Conservation (phyloP, 1,284 basidiomycete species). For the Malassezia cuniculi region DNA sequence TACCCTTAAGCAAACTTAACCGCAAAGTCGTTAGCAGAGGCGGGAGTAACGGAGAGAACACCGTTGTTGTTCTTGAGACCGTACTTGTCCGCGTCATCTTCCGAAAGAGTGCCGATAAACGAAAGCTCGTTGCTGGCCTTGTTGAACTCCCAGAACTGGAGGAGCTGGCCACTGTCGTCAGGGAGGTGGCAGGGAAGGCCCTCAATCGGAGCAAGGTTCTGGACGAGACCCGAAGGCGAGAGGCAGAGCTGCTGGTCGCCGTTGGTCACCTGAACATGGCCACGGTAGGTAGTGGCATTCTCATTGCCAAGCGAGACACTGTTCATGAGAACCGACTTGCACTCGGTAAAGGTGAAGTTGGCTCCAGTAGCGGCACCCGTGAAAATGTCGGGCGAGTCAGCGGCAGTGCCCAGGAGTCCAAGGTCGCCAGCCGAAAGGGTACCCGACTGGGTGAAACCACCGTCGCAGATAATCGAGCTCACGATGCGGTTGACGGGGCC, state of each 20-base stretch:
- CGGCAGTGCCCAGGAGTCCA: too few relatives aligned
- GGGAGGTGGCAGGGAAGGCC: constrained; percentile 2
- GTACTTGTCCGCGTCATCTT: too few relatives aligned
- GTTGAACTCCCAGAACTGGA: constrained; percentile 11
- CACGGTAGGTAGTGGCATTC: constrained; percentile 4
- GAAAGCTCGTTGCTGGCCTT: background rate
- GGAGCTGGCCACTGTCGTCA: constrained; percentile 11
- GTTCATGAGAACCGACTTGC: constrained; percentile 4
- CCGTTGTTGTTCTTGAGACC: too few relatives aligned
- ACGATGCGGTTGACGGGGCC: too few relatives aligned
- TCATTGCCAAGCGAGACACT: background rate
- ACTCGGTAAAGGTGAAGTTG: constrained; percentile 14
- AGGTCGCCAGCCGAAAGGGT: too few relatives aligned
- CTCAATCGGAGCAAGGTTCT: constrained; percentile 3
- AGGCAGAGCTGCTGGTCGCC: constrained; percentile 3
- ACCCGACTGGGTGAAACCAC: too few relatives aligned
- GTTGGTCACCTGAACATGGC: constrained; percentile 1
- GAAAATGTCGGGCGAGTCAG: too few relatives aligned
- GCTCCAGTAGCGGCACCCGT: too few relatives aligned
- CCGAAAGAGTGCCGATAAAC: constrained; percentile 3
- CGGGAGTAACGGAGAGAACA: too few relatives aligned
- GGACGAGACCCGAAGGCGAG: background rate
- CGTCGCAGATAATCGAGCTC: too few relatives aligned
- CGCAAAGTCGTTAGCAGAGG: too few relatives aligned
- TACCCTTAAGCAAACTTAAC: too few relatives aligned